Percentiles rank a stretch among this genome's conserved stretches.
Conservation (phyloP, 768 basidiomycete genomes). For the Guyanaporus albipodus region DNA sequence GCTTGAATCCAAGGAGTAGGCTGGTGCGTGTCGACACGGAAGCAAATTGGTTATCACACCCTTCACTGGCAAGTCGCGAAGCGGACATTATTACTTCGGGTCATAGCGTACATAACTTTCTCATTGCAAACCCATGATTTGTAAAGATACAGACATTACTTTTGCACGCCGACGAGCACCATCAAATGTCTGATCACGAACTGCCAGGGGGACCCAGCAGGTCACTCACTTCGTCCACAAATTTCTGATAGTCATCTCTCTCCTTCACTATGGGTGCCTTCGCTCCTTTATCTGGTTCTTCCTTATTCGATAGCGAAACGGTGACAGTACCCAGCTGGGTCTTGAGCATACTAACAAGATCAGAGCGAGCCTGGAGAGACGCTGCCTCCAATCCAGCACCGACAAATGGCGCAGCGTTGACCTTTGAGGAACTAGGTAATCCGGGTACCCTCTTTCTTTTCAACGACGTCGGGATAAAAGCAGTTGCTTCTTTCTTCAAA, state of each 20-base stretch:
- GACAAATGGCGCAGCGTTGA: constrained; percentile 66
- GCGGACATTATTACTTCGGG: not conserved
- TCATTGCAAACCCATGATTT: not conserved
- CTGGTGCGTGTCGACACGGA: not conserved
- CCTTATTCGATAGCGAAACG: constrained; percentile 20
- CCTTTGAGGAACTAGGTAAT: constrained; percentile 34
- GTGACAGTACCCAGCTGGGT: constrained; percentile 50
- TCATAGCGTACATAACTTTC: not conserved
- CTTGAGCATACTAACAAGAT: constrained; percentile 60
- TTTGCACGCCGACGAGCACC: not conserved
- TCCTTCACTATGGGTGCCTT: constrained; percentile 34
- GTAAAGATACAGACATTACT: too few relatives aligned
- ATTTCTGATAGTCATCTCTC: constrained; percentile 72
- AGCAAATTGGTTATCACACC: not conserved
- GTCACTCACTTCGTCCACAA: constrained; percentile 73
- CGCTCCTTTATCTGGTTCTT: constrained; percentile 13
- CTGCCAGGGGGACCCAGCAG: constrained; percentile 39
- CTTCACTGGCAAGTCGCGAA: too few relatives aligned
- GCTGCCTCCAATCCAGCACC: constrained; percentile 26
- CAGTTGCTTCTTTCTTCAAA: constrained; percentile 90
- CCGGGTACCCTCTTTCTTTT: constrained; percentile 63
- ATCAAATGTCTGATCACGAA: constrained; percentile 8
- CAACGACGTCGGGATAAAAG: constrained; percentile 80
- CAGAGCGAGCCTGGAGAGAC: constrained; percentile 48
- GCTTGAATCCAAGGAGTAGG: not conserved